Evolutionary conservation across 352 stramenopile genomes (phyloP), one percentile per base, ranked within the genome.

Genomic region (Phytophthora quininea): DNA sequence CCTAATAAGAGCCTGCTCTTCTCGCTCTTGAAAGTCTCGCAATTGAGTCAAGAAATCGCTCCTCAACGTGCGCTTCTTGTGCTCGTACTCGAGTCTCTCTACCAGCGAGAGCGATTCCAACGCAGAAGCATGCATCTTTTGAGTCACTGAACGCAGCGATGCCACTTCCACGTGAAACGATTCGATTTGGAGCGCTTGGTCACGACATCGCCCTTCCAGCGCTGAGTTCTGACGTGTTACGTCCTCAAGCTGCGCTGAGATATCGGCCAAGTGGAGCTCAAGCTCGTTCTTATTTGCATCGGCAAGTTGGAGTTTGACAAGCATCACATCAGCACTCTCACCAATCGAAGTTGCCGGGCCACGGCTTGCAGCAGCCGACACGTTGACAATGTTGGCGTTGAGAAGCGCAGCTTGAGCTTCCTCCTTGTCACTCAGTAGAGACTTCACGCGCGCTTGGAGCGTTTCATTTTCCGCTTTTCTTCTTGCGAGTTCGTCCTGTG

Each of bases 1-100:
- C 0, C 86, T 68, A 32, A 82, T 72, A n/a, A 94, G 45, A 2
- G 77, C 72, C 29, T 86, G 71, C 38, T 94, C 86, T 58, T 94
- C 86, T 37, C 86, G 64, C 51, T 92, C 84, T 24, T 88, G 73
- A 24, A 92, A 94, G 30, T 86, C 79, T 7, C 82, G 77, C 15
- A 94, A 65, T 50, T 94, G 86, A 14, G 53, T 74, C 52, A 77
- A 55, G 49, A 87, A 91, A 42, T 94, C 84, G n/a, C 62, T 71
- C 52, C 76, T 76, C 4, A 94, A 51, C 14, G 75, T 73, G 1
- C 82, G 82, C 54, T 92, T 94, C 54, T 88, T 86, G 69, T 90
- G 86, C 56, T 94, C 86, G 54, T 92, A 94, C 4, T 90, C 81
- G 4, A 88, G 57, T 48, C 81, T 71, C 42, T 90, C 81, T 4